These are phyloP conservation scores for Neonothopanus nambi DNA, from an alignment of 1,284 basidiomycete genomes.

Conservation along the genomic window DNA sequence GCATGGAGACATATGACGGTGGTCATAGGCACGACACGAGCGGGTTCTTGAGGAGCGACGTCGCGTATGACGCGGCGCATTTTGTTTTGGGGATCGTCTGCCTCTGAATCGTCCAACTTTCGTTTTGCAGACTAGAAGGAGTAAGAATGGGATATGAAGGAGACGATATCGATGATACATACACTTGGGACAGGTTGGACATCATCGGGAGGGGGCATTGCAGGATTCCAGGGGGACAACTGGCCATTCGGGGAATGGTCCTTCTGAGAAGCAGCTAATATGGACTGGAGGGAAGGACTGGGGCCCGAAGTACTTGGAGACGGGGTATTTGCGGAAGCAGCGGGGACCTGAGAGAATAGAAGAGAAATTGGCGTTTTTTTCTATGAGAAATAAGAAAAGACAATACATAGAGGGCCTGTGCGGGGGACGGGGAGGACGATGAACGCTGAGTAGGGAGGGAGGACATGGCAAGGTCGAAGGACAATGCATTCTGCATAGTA, in stretches of 20 bases:
- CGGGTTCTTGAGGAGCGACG: conserved; percentile 70
- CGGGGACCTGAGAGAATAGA: conserved; percentile 27
- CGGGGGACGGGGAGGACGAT: conserved; percentile 4
- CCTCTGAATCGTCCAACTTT: conserved; percentile 68
- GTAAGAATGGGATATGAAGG: conserved; percentile 8
- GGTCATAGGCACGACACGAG: conserved; percentile 80
- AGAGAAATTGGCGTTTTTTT: no score
- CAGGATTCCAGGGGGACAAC: conserved; percentile 37
- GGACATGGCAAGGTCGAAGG: conserved; percentile 3
- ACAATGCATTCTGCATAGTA: no score
- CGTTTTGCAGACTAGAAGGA: conserved; percentile 52
- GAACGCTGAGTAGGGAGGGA: conserved; percentile 5
- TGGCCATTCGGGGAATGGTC: conserved; percentile 38
- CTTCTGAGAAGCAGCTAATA: conserved; percentile 52
- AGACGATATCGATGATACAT: conserved; percentile 17
- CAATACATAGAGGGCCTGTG: conserved; percentile 6
- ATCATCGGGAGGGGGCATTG: conserved; percentile 23
- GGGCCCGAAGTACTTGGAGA: conserved; percentile 45
- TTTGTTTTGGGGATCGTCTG: conserved; percentile 73
- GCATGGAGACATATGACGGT: conserved; percentile 87
- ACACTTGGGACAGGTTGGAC: conserved; percentile 31
- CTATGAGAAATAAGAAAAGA: conserved; percentile 15
- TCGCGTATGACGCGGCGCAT: conserved; percentile 80
- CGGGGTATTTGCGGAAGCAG: conserved; percentile 28
- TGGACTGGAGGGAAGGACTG: conserved; percentile 63